These are phyloP conservation scores for Dissophora ornata DNA, from an alignment of 192 early-diverging fungal species.

Conservation along the genomic window DNA sequence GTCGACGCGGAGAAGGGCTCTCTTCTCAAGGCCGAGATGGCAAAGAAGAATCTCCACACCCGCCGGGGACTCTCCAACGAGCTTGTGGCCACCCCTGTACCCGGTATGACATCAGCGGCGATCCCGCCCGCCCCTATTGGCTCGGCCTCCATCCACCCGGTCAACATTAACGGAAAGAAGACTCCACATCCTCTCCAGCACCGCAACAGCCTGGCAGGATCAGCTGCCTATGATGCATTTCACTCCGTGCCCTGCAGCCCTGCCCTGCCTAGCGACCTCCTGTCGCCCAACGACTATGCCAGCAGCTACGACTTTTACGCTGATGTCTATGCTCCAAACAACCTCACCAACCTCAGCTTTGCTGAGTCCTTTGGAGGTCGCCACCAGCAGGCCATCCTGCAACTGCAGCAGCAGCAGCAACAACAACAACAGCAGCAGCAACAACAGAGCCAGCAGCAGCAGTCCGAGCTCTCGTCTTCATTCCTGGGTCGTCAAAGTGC, in stretches of 20 bases:
- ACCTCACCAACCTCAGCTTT: conserved; percentile 58
- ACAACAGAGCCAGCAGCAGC: conserved; percentile 55
- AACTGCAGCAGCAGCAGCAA: conserved; percentile 54
- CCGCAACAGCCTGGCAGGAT: conserved; percentile 50
- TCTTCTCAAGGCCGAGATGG: conserved; percentile 97
- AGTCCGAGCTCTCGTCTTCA: conserved; percentile 39
- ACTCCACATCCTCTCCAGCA: conserved; percentile 42
- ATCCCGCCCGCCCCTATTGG: conserved; percentile 49
- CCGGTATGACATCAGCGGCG: conserved; percentile 11
- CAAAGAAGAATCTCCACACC: conserved; percentile 98
- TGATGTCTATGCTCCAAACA: conserved; percentile 58
- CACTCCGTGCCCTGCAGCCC: conserved; percentile 56
- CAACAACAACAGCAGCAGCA: conserved; percentile 53
- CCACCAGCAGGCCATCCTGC: conserved; percentile 28
- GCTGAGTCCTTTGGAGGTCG: conserved; percentile 53
- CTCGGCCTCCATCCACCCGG: conserved; percentile 40
- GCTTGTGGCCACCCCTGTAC: conserved; percentile 36
- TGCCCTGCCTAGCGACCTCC: conserved; percentile 65
- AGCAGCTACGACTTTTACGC: conserved; percentile 64
- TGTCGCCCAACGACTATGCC: conserved; percentile 65
- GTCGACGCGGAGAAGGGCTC: conserved; percentile 89
- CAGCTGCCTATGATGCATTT: conserved; percentile 56
- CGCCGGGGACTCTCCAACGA: conserved; percentile 79
- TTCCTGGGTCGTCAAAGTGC: conserved; percentile 39
- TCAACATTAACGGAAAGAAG: conserved; percentile 48